Conservation (phyloP, 2,329 filamentous ascomycete genomes). For the Aspergillaceae sp. region DNA sequence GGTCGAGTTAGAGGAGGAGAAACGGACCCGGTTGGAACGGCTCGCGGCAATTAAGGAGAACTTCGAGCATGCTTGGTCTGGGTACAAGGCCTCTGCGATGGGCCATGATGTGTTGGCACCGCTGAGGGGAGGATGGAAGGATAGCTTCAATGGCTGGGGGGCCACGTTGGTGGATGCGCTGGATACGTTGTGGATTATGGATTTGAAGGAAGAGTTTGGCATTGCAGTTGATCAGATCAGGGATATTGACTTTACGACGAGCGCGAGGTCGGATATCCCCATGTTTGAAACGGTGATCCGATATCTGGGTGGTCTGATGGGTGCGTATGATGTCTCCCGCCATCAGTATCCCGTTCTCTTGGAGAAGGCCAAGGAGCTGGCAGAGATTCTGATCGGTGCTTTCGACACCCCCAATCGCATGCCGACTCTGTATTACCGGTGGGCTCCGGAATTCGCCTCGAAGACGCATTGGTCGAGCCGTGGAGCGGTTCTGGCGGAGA, state of each 20-base stretch:
- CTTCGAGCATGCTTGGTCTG: conserved; percentile 70
- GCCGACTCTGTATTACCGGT: conserved; percentile 73
- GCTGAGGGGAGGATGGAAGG: conserved; percentile 55
- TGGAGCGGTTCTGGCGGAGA: conserved; percentile 54
- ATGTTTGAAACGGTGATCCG: conserved; percentile 89
- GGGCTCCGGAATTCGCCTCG: conserved; percentile 58
- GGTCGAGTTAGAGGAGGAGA: conserved; percentile 52
- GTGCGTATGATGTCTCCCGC: conserved; percentile 78
- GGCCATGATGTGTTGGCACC: conserved; percentile 79
- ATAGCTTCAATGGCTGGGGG: conserved; percentile 88
- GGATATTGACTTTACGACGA: conserved; percentile 75
- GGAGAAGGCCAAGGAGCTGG: conserved; percentile 70
- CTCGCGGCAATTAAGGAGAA: conserved; percentile 61
- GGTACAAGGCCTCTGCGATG: conserved; percentile 73
- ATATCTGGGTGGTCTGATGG: conserved; percentile 77
- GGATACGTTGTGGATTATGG: conserved; percentile 85
- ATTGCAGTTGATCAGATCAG: conserved; percentile 62
- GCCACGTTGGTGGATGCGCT: conserved; percentile 76
- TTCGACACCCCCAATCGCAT: conserved; percentile 94
- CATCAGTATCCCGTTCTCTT: conserved; percentile 60
- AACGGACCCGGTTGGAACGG: conserved; percentile 55
- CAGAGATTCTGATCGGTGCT: conserved; percentile 68
- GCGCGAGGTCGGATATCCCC: conserved; percentile 61
- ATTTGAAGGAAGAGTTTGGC: conserved; percentile 66
- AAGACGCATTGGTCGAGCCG: conserved; percentile 55